Conservation (phyloP, 352 stramenopile species). For the Pythium chondricola region DNA sequence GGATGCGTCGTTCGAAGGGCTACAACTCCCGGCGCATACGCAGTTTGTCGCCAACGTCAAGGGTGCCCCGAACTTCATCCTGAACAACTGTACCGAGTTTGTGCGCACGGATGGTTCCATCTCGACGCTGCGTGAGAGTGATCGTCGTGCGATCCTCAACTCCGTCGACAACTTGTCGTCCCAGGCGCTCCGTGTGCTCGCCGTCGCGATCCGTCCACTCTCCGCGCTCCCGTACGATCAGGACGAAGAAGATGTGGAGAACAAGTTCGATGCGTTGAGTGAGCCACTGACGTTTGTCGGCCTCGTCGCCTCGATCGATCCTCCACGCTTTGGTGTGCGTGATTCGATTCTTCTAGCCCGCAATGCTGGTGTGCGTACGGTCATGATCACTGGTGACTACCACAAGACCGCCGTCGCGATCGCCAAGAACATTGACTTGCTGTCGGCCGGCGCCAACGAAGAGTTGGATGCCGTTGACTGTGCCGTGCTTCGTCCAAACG, state of each 20-base stretch:
- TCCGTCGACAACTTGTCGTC: conserved; percentile 54
- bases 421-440: conserved; percentile 86
- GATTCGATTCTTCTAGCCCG: conserved; percentile 50
- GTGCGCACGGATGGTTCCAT: conserved; percentile 41
- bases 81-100: conserved; percentile 46
- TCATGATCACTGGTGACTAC: conserved; percentile 95
- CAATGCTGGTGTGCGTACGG: conserved; percentile 49
- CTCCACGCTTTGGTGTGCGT: conserved; percentile 47
- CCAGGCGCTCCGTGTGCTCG: conserved; percentile 81
- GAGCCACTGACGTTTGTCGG: conserved; percentile 89
- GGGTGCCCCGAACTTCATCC: conserved; percentile 60
- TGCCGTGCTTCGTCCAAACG: conserved; percentile 42
- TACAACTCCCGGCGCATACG: conserved; percentile 35
- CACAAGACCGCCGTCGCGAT: conserved; percentile 94
- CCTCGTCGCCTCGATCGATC: conserved; percentile 89
- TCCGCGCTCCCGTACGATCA: conserved; percentile 32
- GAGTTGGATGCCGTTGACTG: conserved; percentile 62
- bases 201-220: conserved; percentile 77
- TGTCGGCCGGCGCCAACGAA: conserved; percentile 39
- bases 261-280: conserved; percentile 48
- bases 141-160: conserved; percentile 35
- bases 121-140: conserved; percentile 24
- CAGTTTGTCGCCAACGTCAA: conserved; percentile 55
- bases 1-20: conserved; percentile 24
- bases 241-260: conserved; percentile 47